Evolutionary conservation across 345 rosid genomes (phyloP), one percentile per base, ranked within the genome.

Genomic region (Lepidium africanum): DNA sequence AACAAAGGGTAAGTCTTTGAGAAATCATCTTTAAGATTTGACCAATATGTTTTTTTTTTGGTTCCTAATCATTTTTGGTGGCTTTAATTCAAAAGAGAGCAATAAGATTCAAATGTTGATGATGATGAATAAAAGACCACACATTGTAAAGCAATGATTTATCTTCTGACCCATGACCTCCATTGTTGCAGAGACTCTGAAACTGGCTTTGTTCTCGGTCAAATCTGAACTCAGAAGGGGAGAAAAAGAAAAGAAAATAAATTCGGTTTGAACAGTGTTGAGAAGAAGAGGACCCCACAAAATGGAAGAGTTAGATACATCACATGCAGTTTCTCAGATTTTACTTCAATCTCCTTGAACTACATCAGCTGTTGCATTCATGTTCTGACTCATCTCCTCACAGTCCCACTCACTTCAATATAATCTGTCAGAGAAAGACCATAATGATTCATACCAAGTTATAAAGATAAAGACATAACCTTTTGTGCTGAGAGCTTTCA

Each of bases 341-440:
- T 74, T 12, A 67, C 78, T 49, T 37, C 80, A 72, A 67, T 40
- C 71, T 59, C 76, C 35, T 51, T 66, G 76, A 67, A 57, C 71
- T 46, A 47, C 61, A 71, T 55, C 67, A 62, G 80, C 90, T 84
- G 84, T 84, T 86, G 88, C 84, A 90, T 90, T 87, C 93, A 81
- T 77, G 67, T 73, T 69, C 83, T 79, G 81, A 75, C 81, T 55
- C 43, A 55, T 63, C 79, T 59, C 70, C 63, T 21, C 74, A 76
- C 82, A 85, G 76, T 77, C 61, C 75, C 80, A 76, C 81, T 67
- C 77, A 74, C 77, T 56, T 79, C 74, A 27, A 71, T 80, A 77
- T 59, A 53, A 74, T 72, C 77, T 73, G 78, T 80, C 87, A 67
- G 78, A 72, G 25, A 65, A 71, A 73, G 75, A 75, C 43, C 36